Percentiles rank a stretch among this genome's conserved stretches.
Conservation (phyloP, 495 filamentous ascomycete genomes). For the Penicillium desertorum region DNA sequence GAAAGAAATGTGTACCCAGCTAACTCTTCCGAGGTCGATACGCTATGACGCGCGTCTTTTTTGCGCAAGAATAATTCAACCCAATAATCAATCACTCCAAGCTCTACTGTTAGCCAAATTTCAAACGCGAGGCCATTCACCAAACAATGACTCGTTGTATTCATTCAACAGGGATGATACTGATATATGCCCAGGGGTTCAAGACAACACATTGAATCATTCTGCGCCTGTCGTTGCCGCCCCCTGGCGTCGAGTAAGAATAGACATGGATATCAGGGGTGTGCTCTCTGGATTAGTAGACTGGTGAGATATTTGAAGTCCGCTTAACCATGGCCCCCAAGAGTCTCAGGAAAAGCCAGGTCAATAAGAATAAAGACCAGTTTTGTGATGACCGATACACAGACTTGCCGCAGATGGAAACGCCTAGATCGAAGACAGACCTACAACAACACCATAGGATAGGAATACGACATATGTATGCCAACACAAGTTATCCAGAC, state of each 20-base stretch:
- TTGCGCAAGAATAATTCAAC: neutral
- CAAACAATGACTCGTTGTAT: neutral
- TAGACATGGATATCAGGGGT: neutral
- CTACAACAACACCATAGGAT: neutral
- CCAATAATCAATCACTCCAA: neutral
- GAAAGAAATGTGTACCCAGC: neutral
- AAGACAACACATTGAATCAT: neutral
- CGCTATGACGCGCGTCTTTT: neutral
- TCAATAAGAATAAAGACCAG: neutral
- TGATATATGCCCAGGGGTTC: neutral
- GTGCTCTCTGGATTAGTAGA: neutral
- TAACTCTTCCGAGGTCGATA: too few relatives aligned
- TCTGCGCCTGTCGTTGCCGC: neutral
- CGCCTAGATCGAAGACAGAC: neutral
- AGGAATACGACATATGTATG: neutral
- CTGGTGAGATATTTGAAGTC: neutral
- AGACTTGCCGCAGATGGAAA: neutral
- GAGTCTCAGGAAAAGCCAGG: neutral
- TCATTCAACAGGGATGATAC: neutral
- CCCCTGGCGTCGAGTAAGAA: neutral
- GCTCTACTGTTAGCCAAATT: neutral
- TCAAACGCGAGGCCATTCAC: neutral
- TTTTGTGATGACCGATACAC: neutral
- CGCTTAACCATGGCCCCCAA: neutral
- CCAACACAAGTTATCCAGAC: neutral